A percentile compares a stretch with the other conserved stretches of the same genome.
These are phyloP conservation scores for Aegilops sharonensis DNA, from an alignment of 176 grass and related monocot genomes.

Conservation along the genomic window DNA sequence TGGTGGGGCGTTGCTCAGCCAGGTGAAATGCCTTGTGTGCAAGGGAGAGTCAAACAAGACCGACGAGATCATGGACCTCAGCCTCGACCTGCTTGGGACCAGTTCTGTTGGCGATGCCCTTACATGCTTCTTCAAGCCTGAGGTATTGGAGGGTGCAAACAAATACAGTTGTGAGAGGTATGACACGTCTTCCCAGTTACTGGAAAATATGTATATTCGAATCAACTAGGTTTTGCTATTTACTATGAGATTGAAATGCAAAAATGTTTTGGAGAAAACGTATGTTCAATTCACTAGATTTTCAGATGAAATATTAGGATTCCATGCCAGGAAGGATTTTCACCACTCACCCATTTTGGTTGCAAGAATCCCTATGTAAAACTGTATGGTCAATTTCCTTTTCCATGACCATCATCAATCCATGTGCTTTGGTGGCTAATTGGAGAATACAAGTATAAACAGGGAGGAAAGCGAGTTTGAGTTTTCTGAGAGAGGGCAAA, in stretches of 20 bases:
- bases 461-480: not conserved
- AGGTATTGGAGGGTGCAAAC: constrained; percentile 91
- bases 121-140: constrained; percentile 72
- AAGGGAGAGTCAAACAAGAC: constrained; percentile 94
- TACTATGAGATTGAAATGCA: not conserved
- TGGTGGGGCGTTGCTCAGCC: constrained; percentile 78
- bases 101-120: constrained; percentile 83
- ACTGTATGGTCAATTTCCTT: not conserved
- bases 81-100: constrained; percentile 73
- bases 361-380: not conserved
- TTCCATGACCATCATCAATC: not conserved
- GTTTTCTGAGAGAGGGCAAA: not conserved
- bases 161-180: constrained; percentile 92
- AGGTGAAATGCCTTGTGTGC: constrained; percentile 94
- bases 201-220: not conserved
- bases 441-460: not conserved
- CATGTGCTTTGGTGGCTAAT: not conserved
- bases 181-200: not conserved
- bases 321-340: constrained; percentile 1
- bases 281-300: not conserved
- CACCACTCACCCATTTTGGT: not conserved
- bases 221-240: not conserved
- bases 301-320: not conserved
- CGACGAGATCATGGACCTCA: constrained; percentile 97
- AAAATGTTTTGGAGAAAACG: not conserved